These are phyloP conservation scores for Aphanomyces invadans DNA, from an alignment of 352 stramenopile species.

Conservation along the genomic window DNA sequence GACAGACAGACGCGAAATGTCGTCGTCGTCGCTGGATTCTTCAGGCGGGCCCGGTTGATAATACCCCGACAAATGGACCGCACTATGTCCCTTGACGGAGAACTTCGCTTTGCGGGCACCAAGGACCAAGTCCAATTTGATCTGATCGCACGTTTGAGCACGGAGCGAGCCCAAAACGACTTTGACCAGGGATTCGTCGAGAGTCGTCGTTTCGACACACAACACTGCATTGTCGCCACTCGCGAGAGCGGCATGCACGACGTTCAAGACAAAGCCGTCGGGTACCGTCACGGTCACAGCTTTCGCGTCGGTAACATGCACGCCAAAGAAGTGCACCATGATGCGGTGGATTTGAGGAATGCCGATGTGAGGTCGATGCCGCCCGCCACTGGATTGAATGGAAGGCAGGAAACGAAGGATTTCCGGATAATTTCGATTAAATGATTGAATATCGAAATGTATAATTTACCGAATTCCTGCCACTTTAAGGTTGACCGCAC, in stretches of 20 bases:
- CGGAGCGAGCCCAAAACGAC: slow-evolving; percentile 17
- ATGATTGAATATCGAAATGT: no score
- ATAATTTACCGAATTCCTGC: not conserved
- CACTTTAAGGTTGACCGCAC: not conserved
- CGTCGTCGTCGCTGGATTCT: slow-evolving; percentile 28
- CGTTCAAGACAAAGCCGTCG: slow-evolving; percentile 54
- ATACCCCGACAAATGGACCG: slow-evolving; percentile 71
- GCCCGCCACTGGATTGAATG: not conserved
- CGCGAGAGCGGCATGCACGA: slow-evolving; percentile 43
- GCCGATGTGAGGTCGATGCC: not conserved
- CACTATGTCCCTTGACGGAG: slow-evolving; percentile 48
- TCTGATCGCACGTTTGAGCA: slow-evolving; percentile 31
- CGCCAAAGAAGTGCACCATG: slow-evolving; percentile 44
- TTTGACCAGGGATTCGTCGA: slow-evolving; percentile 16
- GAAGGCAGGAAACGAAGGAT: not conserved
- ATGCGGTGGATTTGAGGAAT: not conserved
- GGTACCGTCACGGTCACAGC: slow-evolving; percentile 41
- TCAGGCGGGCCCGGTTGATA: slow-evolving; percentile 57
- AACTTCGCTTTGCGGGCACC: slow-evolving; percentile 56
- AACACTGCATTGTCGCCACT: not conserved
- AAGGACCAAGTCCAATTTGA: slow-evolving; percentile 80
- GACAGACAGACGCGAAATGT: slow-evolving; percentile 8
- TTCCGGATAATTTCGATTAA: not conserved
- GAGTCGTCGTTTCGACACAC: slow-evolving; percentile 14
- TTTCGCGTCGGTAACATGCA: slow-evolving; percentile 51